Evolutionary conservation across 495 filamentous ascomycete species (phyloP), one percentile per base, ranked within the genome.

Genomic region (Usnea hakonensis): DNA sequence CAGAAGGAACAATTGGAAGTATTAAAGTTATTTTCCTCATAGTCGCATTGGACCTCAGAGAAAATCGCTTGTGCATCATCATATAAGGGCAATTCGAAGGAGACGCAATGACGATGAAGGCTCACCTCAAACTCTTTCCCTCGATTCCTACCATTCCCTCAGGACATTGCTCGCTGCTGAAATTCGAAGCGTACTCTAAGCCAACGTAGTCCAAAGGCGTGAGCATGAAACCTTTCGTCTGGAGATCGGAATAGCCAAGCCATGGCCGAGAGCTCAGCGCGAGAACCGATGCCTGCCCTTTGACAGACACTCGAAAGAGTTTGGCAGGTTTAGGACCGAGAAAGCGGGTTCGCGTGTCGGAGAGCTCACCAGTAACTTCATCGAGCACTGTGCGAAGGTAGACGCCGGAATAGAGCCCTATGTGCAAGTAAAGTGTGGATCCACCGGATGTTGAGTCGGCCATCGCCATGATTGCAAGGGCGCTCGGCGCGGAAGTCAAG

Each of bases 61-160:
- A 64, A 75, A 79, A 77, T 77, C 79, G 41, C 76, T 62, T 77
- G 68, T 67, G 79, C 1, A 73, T 93, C 89, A 90, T 95, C 88
- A 92, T 83, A 71, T 70, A 65, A 67, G 61, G 65, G 35, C 21
- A 68, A 74, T 71, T 69, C 68, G 66, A 66, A 28, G 16, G 17
- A 23, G 61, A 59, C 50, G 56, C 56, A 61, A 65, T 41, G 60
- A 62, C 46, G 8, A 23, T 58, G 40, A n/a, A 35, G 21, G 85
- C 90, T 73, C 83, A 95, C 91, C 90, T 79, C 23, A 99, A 78
- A 72, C 89, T 95, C 69, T 91, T 85, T 33, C 86, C 90, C 73
- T 96, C 89, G 58, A 99, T 93, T 58, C 91, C 92, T 40, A 97
- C 92, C 87, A 99, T 92, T 28, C 94, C 93, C 74, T 96, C 91